Evolutionary conservation across 2,329 filamentous ascomycete genomes (phyloP).

Genomic region (Botrytis porri): DNA sequence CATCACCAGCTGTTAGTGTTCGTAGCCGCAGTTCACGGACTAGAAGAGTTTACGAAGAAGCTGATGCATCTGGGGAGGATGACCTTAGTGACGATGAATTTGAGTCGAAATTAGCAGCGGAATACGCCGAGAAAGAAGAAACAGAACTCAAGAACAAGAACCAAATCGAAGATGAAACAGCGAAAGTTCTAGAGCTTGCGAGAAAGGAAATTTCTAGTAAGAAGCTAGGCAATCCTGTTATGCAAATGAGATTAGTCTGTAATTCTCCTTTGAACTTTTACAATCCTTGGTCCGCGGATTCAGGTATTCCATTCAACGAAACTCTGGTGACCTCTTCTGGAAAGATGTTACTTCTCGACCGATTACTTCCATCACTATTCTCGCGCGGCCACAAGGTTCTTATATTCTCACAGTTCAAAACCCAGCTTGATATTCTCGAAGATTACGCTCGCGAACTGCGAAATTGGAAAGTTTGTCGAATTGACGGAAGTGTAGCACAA

Average conservation of each 20-base stretch:
- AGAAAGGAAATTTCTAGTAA: slow-evolving; percentile 85
- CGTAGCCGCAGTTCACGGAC: slow-evolving; percentile 44
- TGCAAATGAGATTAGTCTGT: slow-evolving; percentile 88
- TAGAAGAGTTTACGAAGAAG: slow-evolving; percentile 48
- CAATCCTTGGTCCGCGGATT: slow-evolving; percentile 72
- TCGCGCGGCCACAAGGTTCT: slow-evolving; percentile 79
- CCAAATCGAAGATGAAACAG: slow-evolving; percentile 57
- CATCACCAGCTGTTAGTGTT: slow-evolving; percentile 59
- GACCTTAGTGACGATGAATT: slow-evolving; percentile 78
- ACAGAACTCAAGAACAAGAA: slow-evolving; percentile 50
- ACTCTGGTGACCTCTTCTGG: slow-evolving; percentile 82
- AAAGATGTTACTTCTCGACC: slow-evolving; percentile 93
- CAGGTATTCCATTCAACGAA: slow-evolving; percentile 65
- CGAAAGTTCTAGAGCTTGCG: slow-evolving; percentile 70
- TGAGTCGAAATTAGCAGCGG: slow-evolving; percentile 70
- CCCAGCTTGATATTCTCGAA: slow-evolving; percentile 84
- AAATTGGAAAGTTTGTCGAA: slow-evolving; percentile 78
- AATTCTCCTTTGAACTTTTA: slow-evolving; percentile 97
- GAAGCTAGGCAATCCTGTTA: slow-evolving; percentile 87
- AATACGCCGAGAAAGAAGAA: slow-evolving; percentile 48
- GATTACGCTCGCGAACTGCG: slow-evolving; percentile 80
- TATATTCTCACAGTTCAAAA: slow-evolving; percentile 96
- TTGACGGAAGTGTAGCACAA: slow-evolving; percentile 84
- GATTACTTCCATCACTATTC: slow-evolving; percentile 75
- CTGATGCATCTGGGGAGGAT: slow-evolving; percentile 59